Evolutionary conservation across 495 filamentous ascomycete species (phyloP).

Genomic region (Penicillium odoratum): DNA sequence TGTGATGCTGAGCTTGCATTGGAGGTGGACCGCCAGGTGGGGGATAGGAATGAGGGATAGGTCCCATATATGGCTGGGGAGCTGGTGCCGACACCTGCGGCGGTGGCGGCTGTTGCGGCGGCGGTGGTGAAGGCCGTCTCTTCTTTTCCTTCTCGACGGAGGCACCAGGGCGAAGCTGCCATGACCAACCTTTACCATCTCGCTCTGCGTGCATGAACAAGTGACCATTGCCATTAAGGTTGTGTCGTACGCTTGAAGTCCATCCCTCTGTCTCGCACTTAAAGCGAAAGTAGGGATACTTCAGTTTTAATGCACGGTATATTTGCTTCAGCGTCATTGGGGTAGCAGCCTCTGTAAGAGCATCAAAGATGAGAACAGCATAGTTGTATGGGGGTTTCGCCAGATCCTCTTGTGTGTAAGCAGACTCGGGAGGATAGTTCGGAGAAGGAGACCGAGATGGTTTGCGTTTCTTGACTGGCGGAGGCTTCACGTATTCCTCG

Average conservation of each 20-base stretch:
- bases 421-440: slow-evolving; percentile 67
- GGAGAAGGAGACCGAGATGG: slow-evolving; percentile 68
- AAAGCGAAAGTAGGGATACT: slow-evolving; percentile 90
- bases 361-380: slow-evolving; percentile 87
- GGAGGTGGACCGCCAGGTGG: slow-evolving; percentile 28
- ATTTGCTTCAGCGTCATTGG: slow-evolving; percentile 89
- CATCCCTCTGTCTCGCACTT: slow-evolving; percentile 79
- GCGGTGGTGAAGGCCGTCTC: slow-evolving; percentile 52
- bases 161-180: slow-evolving; percentile 61
- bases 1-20: slow-evolving; percentile 36
- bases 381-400: slow-evolving; percentile 85
- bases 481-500: slow-evolving; percentile 44
- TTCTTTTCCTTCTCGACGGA: slow-evolving; percentile 73
- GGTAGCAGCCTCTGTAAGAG: slow-evolving; percentile 67
- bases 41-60: slow-evolving; percentile 38
- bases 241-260: slow-evolving; percentile 97
- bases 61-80: slow-evolving; percentile 46
- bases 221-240: slow-evolving; percentile 78
- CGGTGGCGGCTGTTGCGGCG: slow-evolving; percentile 36
- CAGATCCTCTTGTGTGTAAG: slow-evolving; percentile 82
- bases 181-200: slow-evolving; percentile 71
- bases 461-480: slow-evolving; percentile 55
- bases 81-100: slow-evolving; percentile 36
- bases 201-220: slow-evolving; percentile 83
- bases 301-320: slow-evolving; percentile 81